Evolutionary conservation across 176 grass and related monocot genomes (phyloP).

Genomic region (Triticum timopheevii): DNA sequence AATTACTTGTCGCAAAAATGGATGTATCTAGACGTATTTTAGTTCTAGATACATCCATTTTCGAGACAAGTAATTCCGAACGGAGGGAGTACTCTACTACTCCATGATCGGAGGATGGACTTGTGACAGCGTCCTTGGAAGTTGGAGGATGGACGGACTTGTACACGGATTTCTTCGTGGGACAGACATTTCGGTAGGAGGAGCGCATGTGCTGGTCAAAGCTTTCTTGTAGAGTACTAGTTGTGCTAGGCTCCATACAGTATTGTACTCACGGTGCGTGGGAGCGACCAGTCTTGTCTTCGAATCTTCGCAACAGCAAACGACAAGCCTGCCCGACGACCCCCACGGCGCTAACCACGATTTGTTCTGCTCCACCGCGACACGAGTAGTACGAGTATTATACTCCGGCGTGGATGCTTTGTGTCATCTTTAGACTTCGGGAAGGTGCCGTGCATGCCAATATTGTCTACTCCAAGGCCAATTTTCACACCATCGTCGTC

Average conservation of each 20-base stretch:
- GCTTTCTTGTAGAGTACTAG: too few species aligned
- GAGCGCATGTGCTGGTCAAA: background rate
- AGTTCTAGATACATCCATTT: too few species aligned
- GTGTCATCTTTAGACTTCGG: background rate
- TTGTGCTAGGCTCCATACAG: too few species aligned
- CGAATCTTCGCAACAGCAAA: slow-evolving; percentile 70
- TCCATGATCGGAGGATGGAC: too few species aligned
- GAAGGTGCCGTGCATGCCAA: background rate
- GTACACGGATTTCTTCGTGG: background rate
- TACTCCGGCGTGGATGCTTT: background rate
- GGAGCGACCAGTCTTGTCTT: background rate
- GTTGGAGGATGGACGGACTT: background rate
- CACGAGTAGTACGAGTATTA: background rate
- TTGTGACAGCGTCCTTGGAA: background rate
- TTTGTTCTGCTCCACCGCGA: background rate
- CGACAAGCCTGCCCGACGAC: slow-evolving; percentile 38
- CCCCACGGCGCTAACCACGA: slow-evolving; percentile 32
- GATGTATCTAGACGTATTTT: too few species aligned
- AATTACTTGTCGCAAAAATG: too few species aligned
- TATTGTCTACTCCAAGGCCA: background rate
- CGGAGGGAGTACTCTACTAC: too few species aligned
- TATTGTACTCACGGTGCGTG: background rate
- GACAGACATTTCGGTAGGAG: background rate
- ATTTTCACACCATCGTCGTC: background rate
- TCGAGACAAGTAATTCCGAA: too few species aligned